A percentile compares a stretch with the other conserved stretches of the same genome.
Conservation (phyloP, 1,284 basidiomycete species). For the Ustilago tritici region DNA sequence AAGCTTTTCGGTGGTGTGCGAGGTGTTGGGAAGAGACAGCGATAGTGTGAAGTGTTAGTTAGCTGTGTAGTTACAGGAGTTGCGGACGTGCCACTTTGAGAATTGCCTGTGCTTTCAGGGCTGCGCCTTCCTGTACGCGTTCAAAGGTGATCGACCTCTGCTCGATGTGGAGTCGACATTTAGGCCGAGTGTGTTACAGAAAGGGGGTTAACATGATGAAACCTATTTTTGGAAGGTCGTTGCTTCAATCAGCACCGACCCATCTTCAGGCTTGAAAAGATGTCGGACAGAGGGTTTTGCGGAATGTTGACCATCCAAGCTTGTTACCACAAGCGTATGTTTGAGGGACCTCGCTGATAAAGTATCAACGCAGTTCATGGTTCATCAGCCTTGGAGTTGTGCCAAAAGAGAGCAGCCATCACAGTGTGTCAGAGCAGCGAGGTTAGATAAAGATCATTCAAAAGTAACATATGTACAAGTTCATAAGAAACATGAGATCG, state of each 20-base stretch:
- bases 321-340: background rate
- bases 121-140: slow-evolving; percentile 22
- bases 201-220: no score
- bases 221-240: no score
- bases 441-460: slow-evolving; percentile 3
- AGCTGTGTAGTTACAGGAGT: background rate
- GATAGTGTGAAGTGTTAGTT: slow-evolving; percentile 5
- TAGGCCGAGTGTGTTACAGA: background rate
- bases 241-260: no score
- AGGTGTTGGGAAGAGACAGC: background rate
- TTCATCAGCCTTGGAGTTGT: background rate
- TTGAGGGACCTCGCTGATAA: background rate
- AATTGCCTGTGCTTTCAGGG: slow-evolving; percentile 31
- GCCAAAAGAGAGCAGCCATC: background rate
- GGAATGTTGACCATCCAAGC: background rate
- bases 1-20: no score
- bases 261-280: background rate
- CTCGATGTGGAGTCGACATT: slow-evolving; percentile 14
- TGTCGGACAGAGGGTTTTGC: background rate
- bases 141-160: slow-evolving; percentile 32
- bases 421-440: background rate
- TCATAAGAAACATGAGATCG: background rate
- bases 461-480: slow-evolving; percentile 9
- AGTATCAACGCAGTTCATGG: no score
- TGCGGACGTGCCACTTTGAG: slow-evolving; percentile 11